Percentiles rank a stretch among this genome's conserved stretches.
These are phyloP conservation scores for Paxillus ammoniavirescens DNA, from an alignment of 768 basidiomycete species.

Conservation along the genomic window DNA sequence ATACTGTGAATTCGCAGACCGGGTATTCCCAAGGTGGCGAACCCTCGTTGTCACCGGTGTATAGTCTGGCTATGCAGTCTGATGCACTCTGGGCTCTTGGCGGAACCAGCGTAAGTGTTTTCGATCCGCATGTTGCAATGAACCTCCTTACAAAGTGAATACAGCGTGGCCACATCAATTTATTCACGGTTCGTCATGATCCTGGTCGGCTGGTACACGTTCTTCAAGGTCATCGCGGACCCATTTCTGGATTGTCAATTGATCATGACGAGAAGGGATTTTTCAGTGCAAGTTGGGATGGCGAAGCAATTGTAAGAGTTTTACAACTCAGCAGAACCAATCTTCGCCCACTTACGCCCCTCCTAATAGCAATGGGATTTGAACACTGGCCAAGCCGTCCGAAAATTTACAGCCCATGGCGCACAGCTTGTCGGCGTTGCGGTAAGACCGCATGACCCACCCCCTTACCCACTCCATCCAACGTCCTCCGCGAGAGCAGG, in stretches of 20 bases:
- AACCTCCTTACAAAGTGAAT: constrained; percentile 16
- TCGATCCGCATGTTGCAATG: constrained; percentile 16
- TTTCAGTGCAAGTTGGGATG: constrained; percentile 95
- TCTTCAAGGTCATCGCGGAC: constrained; percentile 65
- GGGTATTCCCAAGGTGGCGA: constrained; percentile 47
- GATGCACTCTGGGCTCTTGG: constrained; percentile 92
- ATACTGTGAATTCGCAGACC: constrained; percentile 17
- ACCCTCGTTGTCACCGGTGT: constrained; percentile 65
- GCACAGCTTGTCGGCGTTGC: constrained; percentile 83
- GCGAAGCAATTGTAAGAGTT: constrained; percentile 71
- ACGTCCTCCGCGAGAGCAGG: constrained; percentile 23
- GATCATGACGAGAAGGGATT: constrained; percentile 81
- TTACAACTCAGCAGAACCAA: background rate
- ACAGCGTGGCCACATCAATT: constrained; percentile 87
- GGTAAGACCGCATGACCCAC: constrained; percentile 60
- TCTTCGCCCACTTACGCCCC: constrained; percentile 4
- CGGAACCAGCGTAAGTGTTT: constrained; percentile 72
- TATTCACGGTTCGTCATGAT: constrained; percentile 91
- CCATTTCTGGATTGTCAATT: constrained; percentile 83
- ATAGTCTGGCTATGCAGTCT: constrained; percentile 87
- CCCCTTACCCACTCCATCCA: constrained; percentile 31
- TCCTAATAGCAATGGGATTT: constrained; percentile 91
- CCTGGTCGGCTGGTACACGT: constrained; percentile 77
- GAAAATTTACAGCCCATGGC: constrained; percentile 78
- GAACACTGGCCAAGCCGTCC: constrained; percentile 78